phyloP scores from a whole-genome alignment of 2,329 filamentous ascomycete genomes.

The Diaporthe sp. region DNA sequence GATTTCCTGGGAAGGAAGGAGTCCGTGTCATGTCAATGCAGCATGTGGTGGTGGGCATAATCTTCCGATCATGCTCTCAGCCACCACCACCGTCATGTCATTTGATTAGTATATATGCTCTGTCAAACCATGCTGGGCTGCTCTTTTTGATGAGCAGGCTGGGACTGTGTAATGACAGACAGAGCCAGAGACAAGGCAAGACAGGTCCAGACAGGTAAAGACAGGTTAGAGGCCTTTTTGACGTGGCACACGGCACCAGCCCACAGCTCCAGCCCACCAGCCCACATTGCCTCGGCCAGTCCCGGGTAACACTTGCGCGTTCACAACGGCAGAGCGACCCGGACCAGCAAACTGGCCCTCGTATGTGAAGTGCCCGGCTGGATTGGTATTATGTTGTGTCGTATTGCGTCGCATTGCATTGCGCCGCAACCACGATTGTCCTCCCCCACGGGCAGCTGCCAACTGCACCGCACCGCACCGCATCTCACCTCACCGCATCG shows the following conservation, averaged over 20 bases:
- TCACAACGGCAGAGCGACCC: background rate
- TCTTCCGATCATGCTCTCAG: background rate
- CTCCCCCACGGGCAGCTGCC: slow-evolving; percentile 14
- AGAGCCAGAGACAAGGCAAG: background rate
- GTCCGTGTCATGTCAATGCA: slow-evolving; percentile 35
- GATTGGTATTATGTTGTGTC: background rate
- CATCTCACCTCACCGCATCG: background rate
- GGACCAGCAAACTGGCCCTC: slow-evolving; percentile 6
- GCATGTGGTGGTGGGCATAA: slow-evolving; percentile 13
- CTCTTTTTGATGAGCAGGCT: background rate
- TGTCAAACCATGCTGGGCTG: background rate
- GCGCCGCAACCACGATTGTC: background rate
- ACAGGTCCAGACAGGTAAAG: background rate
- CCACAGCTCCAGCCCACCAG: background rate
- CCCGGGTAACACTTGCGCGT: background rate
- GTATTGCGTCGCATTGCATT: background rate
- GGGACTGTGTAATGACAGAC: background rate
- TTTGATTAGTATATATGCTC: background rate
- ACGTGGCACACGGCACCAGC: background rate
- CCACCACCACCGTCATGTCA: slow-evolving; percentile 18
- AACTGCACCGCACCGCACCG: background rate
- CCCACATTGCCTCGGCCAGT: background rate
- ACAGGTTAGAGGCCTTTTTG: background rate
- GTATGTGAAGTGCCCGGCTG: background rate
- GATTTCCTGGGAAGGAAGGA: slow-evolving; percentile 14